Percentiles rank a stretch among this genome's conserved stretches.
Conservation (phyloP, 305 asterid species). For the Salvia sclarea region DNA sequence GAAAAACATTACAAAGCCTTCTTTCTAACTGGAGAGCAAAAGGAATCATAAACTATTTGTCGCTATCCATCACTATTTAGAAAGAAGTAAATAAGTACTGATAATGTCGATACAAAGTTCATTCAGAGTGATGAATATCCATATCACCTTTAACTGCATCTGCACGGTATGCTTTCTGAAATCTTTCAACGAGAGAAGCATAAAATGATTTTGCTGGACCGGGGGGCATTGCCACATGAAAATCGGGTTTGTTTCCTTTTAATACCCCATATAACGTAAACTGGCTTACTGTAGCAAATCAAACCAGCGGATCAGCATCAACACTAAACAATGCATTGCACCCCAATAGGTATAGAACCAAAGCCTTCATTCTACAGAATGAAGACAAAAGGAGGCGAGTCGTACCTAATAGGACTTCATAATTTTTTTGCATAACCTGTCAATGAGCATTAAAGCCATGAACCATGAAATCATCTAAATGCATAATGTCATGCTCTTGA, state of each 20-base stretch:
- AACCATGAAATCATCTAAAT: conserved; percentile 22
- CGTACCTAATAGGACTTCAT: conserved; percentile 82
- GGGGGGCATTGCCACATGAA: conserved; percentile 97
- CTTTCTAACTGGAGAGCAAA: too few relatives aligned
- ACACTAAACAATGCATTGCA: background rate
- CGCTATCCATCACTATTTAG: background rate
- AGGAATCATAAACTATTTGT: background rate
- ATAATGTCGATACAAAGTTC: background rate
- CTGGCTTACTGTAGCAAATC: conserved; percentile 77
- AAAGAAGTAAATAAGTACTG: background rate
- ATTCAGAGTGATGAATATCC: background rate
- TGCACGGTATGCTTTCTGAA: conserved; percentile 65
- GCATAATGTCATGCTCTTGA: background rate
- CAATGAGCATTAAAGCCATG: conserved; percentile 28
- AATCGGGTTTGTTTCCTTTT: conserved; percentile 96
- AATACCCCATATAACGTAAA: conserved; percentile 80
- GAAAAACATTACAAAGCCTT: background rate
- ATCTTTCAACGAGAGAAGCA: conserved; percentile 69
- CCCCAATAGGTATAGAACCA: background rate
- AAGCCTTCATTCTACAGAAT: background rate
- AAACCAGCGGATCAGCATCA: conserved; percentile 8
- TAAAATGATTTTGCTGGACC: conserved; percentile 71
- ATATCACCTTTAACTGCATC: conserved; percentile 72
- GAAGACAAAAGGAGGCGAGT: background rate
- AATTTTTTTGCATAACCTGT: conserved; percentile 86